Base-by-base conservation (phyloP, 805 yeast species). In the Yamadazyma paraphyllophila region DNA sequence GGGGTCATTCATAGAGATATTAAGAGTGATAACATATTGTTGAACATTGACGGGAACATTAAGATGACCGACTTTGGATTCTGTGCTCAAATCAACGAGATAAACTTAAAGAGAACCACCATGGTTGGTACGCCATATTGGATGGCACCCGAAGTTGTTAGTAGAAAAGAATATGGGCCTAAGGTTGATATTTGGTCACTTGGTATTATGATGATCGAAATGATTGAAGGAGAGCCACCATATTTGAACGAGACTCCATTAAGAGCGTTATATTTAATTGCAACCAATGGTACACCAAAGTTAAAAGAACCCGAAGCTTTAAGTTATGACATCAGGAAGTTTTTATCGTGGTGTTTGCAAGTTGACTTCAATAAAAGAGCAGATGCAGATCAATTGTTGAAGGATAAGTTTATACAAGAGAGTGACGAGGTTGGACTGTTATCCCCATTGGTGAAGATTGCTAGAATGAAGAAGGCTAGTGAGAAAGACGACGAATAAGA, bases 131-230 rank as follows among this genome's bases (percentile, higher is more conserved):
- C 99, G 0, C 99, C 99, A 11, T 94, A 94, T 64, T 94, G 99
- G 99, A 94, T 94, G 99, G 99, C 99, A 0, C 99, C 99, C 1
- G 99, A 94, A 65, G 97, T 94, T 44, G 97, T 94, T 24, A 82
- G 91, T 14, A 81, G 95, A 56, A 91, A 90, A 63, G 97, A 91
- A 60, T 94, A 94, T 61, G 99, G 96, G 30, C 94, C 96, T 39
- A 91, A 94, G 62, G 96, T 94, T 36, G 99, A 94, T 67, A 84
- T 94, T 41, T 94, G 99, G 99, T 89, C 97, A 7, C 70, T 94
- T 51, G 99, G 99, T 54, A 94, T 94, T 53, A 94, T 94, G 98
- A 83, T 88, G 15, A 94, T 94, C 58, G 99, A 94, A 68, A 92
- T 94, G 98, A 88, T 94, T 54, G 99, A 94, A 67, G 97, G 97